These are phyloP conservation scores for Lactarius psammicola DNA, from an alignment of 768 basidiomycete genomes.

Conservation along the genomic window DNA sequence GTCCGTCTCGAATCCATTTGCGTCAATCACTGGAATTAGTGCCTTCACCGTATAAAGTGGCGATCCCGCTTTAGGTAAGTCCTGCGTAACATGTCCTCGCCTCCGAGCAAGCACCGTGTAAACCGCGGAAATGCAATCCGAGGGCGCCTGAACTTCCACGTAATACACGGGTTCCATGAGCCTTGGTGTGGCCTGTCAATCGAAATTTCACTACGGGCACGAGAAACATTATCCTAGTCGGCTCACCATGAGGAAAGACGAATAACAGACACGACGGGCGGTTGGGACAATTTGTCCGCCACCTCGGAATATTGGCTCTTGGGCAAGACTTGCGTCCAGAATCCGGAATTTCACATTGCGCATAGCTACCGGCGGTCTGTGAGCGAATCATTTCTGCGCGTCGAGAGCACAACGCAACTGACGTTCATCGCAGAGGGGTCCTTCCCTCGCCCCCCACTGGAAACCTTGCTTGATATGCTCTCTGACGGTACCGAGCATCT, in stretches of 20 bases:
- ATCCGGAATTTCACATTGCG: conserved; percentile 98
- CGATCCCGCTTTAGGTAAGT: conserved; percentile 96
- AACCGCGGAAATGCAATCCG: conserved; percentile 97
- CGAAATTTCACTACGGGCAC: neutral
- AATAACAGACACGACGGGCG: conserved; percentile 97
- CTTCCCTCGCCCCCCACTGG: conserved; percentile 98
- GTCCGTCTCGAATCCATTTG: conserved; percentile 99
- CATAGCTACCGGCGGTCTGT: conserved; percentile 62
- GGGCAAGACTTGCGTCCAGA: conserved; percentile 86
- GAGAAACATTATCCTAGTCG: neutral
- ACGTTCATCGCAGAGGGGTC: conserved; percentile 98
- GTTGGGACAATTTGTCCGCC: conserved; percentile 99
- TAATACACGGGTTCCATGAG: conserved; percentile 98
- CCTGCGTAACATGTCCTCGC: conserved; percentile 98
- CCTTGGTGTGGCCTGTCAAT: conserved; percentile 80
- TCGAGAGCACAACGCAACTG: conserved; percentile 41
- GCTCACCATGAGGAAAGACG: conserved; percentile 95
- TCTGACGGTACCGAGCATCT: conserved; percentile 80
- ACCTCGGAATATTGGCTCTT: conserved; percentile 96
- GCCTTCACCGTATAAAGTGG: conserved; percentile 98
- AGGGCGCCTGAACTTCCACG: conserved; percentile 98
- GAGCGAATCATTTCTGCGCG: conserved; percentile 11
- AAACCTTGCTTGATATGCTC: conserved; percentile 99
- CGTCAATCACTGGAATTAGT: conserved; percentile 96
- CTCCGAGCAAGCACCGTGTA: conserved; percentile 98